Percentiles rank a stretch among this genome's conserved stretches.
These are phyloP conservation scores for Gamarada debralockiae DNA, from an alignment of 495 filamentous ascomycete genomes.

Conservation along the genomic window DNA sequence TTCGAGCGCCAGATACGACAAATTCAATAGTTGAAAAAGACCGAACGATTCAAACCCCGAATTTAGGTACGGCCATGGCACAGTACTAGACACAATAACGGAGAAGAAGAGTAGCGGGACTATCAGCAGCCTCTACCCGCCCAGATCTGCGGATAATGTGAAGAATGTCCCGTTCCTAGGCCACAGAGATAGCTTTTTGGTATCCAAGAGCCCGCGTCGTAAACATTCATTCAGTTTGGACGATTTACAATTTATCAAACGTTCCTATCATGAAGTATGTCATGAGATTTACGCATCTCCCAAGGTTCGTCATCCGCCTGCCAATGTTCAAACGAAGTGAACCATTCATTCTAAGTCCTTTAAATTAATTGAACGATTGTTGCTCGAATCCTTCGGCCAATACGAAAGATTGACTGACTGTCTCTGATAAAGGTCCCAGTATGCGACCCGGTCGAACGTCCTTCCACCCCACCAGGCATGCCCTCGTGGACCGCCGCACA, in stretches of 20 bases:
- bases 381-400: no score
- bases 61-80: constrained; percentile 38
- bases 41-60: constrained; percentile 6
- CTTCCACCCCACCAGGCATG: constrained; percentile 28
- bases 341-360: no score
- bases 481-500: constrained; percentile 28
- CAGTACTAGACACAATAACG: constrained; percentile 34
- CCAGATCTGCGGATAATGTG: constrained; percentile 17
- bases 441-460: constrained; percentile 26
- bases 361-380: no score
- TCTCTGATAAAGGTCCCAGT: constrained; percentile 15
- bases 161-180: constrained; percentile 8
- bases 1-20: background rate
- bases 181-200: constrained; percentile 20
- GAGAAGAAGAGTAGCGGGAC: constrained; percentile 34
- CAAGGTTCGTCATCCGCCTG: background rate
- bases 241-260: constrained; percentile 35
- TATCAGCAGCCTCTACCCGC: constrained; percentile 11
- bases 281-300: constrained; percentile 35
- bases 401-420: no score
- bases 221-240: constrained; percentile 30
- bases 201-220: constrained; percentile 19
- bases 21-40: constrained; percentile 6
- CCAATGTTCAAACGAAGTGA: no score
- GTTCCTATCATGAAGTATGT: constrained; percentile 24